Percentiles rank a stretch among this genome's conserved stretches.
These are phyloP conservation scores for Entoloma clypeatum DNA, from an alignment of 1,284 basidiomycete species.

Conservation along the genomic window DNA sequence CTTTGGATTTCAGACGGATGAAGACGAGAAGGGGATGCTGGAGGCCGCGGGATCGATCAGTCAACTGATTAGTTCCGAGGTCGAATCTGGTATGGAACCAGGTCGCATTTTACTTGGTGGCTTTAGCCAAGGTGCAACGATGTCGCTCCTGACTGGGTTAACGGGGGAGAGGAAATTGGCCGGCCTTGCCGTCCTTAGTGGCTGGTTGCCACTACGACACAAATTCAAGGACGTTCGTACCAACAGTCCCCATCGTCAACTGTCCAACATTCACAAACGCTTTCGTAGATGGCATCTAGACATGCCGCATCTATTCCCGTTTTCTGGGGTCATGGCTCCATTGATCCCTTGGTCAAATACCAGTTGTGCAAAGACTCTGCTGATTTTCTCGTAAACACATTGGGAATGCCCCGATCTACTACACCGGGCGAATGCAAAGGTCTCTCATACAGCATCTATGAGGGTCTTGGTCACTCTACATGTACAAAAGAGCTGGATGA, in stretches of 20 bases:
- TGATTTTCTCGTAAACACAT: constrained; percentile 47
- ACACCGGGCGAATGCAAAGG: constrained; percentile 35
- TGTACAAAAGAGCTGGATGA: constrained; percentile 62
- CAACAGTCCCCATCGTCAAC: constrained; percentile 5
- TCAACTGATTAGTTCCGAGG: constrained; percentile 69
- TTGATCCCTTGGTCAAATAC: constrained; percentile 69
- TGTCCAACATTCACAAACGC: constrained; percentile 10
- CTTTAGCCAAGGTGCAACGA: constrained; percentile 85
- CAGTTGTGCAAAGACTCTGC: constrained; percentile 46
- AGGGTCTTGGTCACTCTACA: constrained; percentile 61
- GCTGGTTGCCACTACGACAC: constrained; percentile 67
- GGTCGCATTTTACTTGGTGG: constrained; percentile 77
- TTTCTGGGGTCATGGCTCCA: constrained; percentile 86
- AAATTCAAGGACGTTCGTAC: constrained; percentile 61
- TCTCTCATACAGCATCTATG: constrained; percentile 60
- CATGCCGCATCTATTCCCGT: constrained; percentile 64
- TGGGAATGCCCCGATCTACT: constrained; percentile 42
- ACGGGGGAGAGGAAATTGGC: constrained; percentile 67
- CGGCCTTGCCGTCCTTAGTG: constrained; percentile 71
- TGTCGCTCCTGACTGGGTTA: constrained; percentile 72
- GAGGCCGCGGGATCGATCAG: constrained; percentile 60
- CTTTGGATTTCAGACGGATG: constrained; percentile 55
- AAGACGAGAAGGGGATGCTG: constrained; percentile 78
- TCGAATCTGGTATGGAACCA: constrained; percentile 66
- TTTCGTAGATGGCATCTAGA: constrained; percentile 50